Conservation (phyloP, 148 eudicot genomes). For the Diospyros kaki region DNA sequence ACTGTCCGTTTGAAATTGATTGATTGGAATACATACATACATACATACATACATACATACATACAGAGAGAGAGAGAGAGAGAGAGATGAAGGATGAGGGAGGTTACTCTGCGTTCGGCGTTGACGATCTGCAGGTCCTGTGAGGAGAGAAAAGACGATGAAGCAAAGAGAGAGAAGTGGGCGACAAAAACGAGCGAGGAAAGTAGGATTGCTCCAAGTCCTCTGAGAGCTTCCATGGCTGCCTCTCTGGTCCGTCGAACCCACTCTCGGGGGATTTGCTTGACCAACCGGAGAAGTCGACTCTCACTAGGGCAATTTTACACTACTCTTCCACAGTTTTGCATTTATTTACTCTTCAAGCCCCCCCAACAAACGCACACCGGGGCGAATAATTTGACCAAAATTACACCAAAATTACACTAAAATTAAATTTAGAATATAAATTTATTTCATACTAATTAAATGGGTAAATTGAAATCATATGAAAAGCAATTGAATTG, state of each 20-base stretch:
- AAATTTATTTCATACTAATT: no score
- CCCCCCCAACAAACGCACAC: no score
- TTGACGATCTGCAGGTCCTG: slow-evolving; percentile 61
- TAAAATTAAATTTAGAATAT: no score
- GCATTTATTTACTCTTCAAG: not conserved
- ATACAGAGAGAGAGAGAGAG: not conserved
- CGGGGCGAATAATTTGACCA: no score
- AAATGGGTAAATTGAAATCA: no score
- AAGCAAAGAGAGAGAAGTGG: slow-evolving; percentile 20
- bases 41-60: not conserved
- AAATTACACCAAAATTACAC: no score
- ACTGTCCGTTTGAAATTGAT: not conserved
- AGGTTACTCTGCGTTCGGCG: slow-evolving; percentile 82
- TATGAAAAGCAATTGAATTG: no score
- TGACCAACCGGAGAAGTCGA: slow-evolving; percentile 3
- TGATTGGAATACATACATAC: not conserved
- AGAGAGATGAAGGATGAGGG: not conserved
- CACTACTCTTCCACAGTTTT: not conserved
- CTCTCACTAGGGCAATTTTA: not conserved
- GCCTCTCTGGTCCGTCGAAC: not conserved
- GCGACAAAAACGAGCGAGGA: slow-evolving; percentile 20
- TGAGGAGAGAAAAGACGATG: slow-evolving; percentile 28
- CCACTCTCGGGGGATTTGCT: not conserved
- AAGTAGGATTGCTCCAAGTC: slow-evolving; percentile 22
- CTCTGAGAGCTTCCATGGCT: slow-evolving; percentile 34